Conservation (phyloP, 2,329 filamentous ascomycete species). For the Fonsecaea pedrosoi region DNA sequence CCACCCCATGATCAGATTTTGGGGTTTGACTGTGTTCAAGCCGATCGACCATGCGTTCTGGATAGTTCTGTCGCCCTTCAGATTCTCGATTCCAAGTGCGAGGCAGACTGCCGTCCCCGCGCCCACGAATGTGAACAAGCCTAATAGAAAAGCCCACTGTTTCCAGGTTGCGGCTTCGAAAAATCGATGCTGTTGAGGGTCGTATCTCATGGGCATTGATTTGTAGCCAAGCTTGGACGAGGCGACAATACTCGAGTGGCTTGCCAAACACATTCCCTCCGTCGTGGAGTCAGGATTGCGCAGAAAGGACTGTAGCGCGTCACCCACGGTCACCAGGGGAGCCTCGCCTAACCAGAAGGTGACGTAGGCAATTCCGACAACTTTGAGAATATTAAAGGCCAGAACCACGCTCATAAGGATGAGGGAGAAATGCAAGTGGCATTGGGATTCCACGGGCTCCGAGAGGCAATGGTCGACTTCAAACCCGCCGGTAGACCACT, state of each 20-base stretch:
- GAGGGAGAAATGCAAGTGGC: slow-evolving; percentile 37
- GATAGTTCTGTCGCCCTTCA: slow-evolving; percentile 35
- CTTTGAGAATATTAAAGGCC: slow-evolving; percentile 38
- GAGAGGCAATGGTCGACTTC: slow-evolving; percentile 38
- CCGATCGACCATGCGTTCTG: slow-evolving; percentile 35
- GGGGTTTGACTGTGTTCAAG: slow-evolving; percentile 27
- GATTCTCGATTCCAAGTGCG: slow-evolving; percentile 27
- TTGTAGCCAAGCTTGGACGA: slow-evolving; percentile 31
- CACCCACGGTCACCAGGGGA: slow-evolving; percentile 46
- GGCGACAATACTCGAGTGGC: slow-evolving; percentile 33
- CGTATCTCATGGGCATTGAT: slow-evolving; percentile 30
- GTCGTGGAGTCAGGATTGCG: slow-evolving; percentile 44
- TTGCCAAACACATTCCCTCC: slow-evolving; percentile 40
- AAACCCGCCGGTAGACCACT: slow-evolving; percentile 31
- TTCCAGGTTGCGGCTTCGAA: slow-evolving; percentile 32
- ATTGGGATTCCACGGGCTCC: slow-evolving; percentile 33
- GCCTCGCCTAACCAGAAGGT: slow-evolving; percentile 28
- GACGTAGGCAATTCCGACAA: slow-evolving; percentile 34
- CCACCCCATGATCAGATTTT: slow-evolving; percentile 32
- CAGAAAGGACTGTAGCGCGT: slow-evolving; percentile 49
- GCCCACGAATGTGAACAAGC: slow-evolving; percentile 26
- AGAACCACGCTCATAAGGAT: slow-evolving; percentile 39
- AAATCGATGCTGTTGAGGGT: slow-evolving; percentile 30
- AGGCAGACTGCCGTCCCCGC: slow-evolving; percentile 29
- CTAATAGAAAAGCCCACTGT: slow-evolving; percentile 37